phyloP scores from a whole-genome alignment of 306 rosid species.

The Quercus alba region DNA sequence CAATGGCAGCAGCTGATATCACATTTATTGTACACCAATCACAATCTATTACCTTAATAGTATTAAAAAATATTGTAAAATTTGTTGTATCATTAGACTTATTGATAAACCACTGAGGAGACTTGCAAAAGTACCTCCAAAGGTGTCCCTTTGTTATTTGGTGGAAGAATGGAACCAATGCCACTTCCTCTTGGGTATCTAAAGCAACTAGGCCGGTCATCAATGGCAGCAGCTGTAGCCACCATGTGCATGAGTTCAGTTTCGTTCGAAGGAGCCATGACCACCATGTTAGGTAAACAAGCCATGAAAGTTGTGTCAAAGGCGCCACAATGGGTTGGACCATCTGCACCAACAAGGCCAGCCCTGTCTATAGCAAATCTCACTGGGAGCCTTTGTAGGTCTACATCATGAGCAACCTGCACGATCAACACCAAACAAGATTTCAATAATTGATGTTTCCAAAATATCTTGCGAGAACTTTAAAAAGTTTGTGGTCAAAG shows the following conservation, averaged over 20 bases:
- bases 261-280: conserved; percentile 68
- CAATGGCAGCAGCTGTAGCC: conserved; percentile 70
- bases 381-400: conserved; percentile 63
- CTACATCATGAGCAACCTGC: conserved; percentile 68
- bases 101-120: too few relatives aligned
- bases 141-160: conserved; percentile 49
- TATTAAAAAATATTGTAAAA: too few relatives aligned
- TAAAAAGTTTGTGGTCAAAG: not conserved
- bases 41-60: too few relatives aligned
- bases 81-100: too few relatives aligned
- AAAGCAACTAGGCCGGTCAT: conserved; percentile 65
- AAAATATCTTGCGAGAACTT: not conserved
- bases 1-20: too few relatives aligned
- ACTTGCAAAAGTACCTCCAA: conserved; percentile 36
- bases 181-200: conserved; percentile 68
- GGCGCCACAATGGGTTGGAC: conserved; percentile 75
- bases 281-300: conserved; percentile 72
- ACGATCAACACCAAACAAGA: not conserved
- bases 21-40: too few relatives aligned
- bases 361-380: conserved; percentile 64
- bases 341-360: conserved; percentile 71
- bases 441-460: not conserved
- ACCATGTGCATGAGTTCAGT: conserved; percentile 62
- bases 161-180: conserved; percentile 50
- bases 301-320: conserved; percentile 69